Percentiles rank a stretch among this genome's conserved stretches.
phyloP scores from a whole-genome alignment of 345 rosid genomes.

The Gossypium rotundifolium region DNA sequence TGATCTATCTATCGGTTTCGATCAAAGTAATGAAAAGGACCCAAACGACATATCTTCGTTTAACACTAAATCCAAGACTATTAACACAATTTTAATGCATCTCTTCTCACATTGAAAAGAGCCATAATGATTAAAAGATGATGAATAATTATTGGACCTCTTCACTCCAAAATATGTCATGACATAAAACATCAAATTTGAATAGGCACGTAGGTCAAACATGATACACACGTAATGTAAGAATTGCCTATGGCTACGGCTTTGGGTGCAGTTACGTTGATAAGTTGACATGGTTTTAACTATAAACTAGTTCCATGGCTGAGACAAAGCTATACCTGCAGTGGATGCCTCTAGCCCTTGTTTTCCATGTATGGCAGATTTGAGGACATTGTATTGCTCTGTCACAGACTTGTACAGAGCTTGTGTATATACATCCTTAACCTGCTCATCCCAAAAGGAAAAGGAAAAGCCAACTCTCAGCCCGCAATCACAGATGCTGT shows the following conservation, averaged over 20 bases:
- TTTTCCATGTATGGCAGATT: conserved; percentile 57
- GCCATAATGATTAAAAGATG: neutral
- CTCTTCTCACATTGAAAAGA: too few relatives aligned
- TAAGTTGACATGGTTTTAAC: neutral
- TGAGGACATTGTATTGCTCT: conserved; percentile 64
- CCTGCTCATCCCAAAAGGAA: conserved; percentile 38
- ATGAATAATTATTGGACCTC: neutral
- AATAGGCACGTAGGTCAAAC: neutral
- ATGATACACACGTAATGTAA: conserved; percentile 21
- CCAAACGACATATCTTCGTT: too few relatives aligned
- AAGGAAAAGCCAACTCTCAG: conserved; percentile 3
- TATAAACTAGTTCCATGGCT: conserved; percentile 58
- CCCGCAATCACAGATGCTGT: conserved; percentile 1
- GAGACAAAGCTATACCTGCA: conserved; percentile 61
- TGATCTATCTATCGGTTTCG: too few relatives aligned
- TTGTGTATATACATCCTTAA: conserved; percentile 50
- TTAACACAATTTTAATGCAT: too few relatives aligned
- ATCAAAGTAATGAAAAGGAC: too few relatives aligned
- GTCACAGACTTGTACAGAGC: conserved; percentile 52
- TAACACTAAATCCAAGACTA: too few relatives aligned
- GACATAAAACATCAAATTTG: neutral
- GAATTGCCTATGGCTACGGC: neutral
- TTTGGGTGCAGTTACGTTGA: neutral
- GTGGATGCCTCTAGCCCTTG: conserved; percentile 62
- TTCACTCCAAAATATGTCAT: neutral